Conservation (phyloP, 352 stramenopile genomes). For the Pythium apleroticum region DNA sequence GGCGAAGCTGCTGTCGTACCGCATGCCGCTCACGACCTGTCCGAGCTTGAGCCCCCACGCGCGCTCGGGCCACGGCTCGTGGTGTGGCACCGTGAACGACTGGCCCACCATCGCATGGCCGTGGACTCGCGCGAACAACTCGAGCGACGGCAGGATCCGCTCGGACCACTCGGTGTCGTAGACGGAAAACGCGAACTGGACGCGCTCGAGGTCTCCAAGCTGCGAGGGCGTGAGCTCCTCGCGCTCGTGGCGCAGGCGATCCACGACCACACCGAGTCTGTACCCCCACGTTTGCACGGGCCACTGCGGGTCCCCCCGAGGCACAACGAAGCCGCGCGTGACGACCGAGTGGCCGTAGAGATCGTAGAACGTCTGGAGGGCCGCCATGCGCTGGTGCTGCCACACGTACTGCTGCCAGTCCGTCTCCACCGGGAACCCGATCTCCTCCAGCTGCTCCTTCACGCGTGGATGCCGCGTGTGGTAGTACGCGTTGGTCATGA, state of each 20-base stretch:
- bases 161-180: constrained; percentile 21
- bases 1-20: constrained; percentile 1
- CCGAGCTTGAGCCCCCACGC: constrained; percentile 15
- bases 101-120: constrained; percentile 23
- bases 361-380: constrained; percentile 33
- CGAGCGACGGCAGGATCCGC: constrained; percentile 15
- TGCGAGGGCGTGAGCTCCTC: constrained; percentile 9
- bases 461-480: not conserved
- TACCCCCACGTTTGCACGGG: constrained; percentile 34
- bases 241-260: constrained; percentile 33
- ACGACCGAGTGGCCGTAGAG: constrained; percentile 39
- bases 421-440: constrained; percentile 18
- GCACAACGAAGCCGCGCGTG: constrained; percentile 37
- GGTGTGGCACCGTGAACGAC: constrained; percentile 22
- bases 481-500: constrained; percentile 22
- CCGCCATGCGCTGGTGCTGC: constrained; percentile 10
- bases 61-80: constrained; percentile 19
- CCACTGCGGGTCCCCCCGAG: constrained; percentile 28
- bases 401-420: constrained; percentile 27
- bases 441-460: constrained; percentile 6
- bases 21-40: constrained; percentile 7
- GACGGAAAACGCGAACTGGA: constrained; percentile 28
- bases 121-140: constrained; percentile 19
- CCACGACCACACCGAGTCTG: constrained; percentile 10
- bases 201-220: constrained; percentile 14